These are phyloP conservation scores for Melocanna baccifera DNA, from an alignment of 176 grass and related monocot species.

Conservation along the genomic window DNA sequence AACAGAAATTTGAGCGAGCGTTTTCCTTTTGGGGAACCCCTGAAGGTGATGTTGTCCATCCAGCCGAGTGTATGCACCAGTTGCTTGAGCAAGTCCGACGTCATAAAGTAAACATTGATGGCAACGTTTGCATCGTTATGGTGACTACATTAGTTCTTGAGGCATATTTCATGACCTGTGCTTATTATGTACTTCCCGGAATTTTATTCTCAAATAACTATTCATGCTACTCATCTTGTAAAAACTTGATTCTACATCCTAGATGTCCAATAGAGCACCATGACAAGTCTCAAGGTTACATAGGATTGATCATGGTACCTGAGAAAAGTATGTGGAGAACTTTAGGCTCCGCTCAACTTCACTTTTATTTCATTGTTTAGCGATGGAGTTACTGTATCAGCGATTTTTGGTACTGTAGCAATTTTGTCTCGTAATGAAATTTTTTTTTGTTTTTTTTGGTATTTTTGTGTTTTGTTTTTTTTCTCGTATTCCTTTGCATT, in stretches of 20 bases:
- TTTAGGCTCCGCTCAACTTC: no score
- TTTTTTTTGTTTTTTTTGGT: no score
- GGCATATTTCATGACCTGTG: conserved; percentile 44
- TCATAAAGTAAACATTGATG: conserved; percentile 95
- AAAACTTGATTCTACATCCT: background rate
- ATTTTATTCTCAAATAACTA: background rate
- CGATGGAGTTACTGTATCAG: no score
- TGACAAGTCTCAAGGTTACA: background rate
- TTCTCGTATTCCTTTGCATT: no score
- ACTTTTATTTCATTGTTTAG: no score
- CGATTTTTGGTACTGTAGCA: no score
- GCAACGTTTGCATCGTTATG: conserved; percentile 98
- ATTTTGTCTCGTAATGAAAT: no score
- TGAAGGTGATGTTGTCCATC: conserved; percentile 78
- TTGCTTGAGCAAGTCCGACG: conserved; percentile 88
- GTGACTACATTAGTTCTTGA: conserved; percentile 98
- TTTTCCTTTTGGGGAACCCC: conserved; percentile 78
- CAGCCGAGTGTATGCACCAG: conserved; percentile 97
- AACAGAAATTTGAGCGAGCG: conserved; percentile 80
- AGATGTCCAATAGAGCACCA: background rate
- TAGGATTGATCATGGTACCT: background rate
- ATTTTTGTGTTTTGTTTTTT: no score
- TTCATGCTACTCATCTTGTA: background rate
- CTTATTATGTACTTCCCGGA: background rate
- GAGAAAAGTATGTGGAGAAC: background rate